A percentile compares a stretch with the other conserved stretches of the same genome.
These are phyloP conservation scores for Penicillium sp. DNA, from an alignment of 2,329 filamentous ascomycete species.

Conservation along the genomic window DNA sequence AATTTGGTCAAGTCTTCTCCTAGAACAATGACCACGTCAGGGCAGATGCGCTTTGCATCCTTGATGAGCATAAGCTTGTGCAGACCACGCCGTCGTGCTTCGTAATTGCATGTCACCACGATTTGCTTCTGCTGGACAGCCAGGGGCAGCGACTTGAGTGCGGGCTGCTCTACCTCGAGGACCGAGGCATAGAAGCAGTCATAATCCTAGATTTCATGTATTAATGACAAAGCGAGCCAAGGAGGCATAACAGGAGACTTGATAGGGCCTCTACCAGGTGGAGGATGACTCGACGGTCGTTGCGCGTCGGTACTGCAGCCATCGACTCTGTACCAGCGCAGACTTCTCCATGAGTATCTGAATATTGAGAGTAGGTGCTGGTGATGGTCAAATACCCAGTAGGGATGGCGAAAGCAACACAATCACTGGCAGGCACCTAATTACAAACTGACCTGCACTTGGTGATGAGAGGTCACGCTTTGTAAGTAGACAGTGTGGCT, in stretches of 20 bases:
- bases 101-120: slow-evolving; percentile 91
- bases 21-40: slow-evolving; percentile 80
- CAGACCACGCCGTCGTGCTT: slow-evolving; percentile 67
- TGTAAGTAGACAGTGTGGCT: neutral
- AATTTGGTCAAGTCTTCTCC: slow-evolving; percentile 87
- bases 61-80: slow-evolving; percentile 82
- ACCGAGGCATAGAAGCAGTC: slow-evolving; percentile 92
- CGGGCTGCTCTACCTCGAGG: slow-evolving; percentile 77
- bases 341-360: slow-evolving; percentile 10
- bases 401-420: too few relatives aligned
- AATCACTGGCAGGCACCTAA: neutral
- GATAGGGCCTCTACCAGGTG: slow-evolving; percentile 67
- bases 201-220: slow-evolving; percentile 43
- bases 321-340: slow-evolving; percentile 9
- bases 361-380: neutral
- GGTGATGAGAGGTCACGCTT: neutral
- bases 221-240: neutral
- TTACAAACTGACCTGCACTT: neutral
- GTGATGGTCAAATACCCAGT: too few relatives aligned
- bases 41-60: slow-evolving; percentile 78
- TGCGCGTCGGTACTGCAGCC: slow-evolving; percentile 40
- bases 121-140: slow-evolving; percentile 94
- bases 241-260: slow-evolving; percentile 1
- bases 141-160: slow-evolving; percentile 70
- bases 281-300: slow-evolving; percentile 70